Percentiles rank a stretch among this genome's conserved stretches.
Conservation (phyloP, 768 basidiomycete genomes). For the Neoboletus subvelutipes region DNA sequence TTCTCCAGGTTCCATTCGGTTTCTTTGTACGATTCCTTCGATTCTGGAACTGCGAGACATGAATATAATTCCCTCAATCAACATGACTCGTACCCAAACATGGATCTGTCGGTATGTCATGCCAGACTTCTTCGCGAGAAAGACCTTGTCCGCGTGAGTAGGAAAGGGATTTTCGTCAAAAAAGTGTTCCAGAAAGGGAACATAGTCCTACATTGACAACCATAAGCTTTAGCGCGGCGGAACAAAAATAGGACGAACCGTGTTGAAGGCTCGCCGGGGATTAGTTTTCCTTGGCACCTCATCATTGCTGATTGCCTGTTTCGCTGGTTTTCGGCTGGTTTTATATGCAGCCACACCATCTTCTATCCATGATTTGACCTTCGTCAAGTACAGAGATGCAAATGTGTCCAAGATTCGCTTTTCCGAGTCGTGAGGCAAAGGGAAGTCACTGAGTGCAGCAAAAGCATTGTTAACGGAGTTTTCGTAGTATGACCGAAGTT, state of each 20-base stretch:
- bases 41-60: slow-evolving; percentile 1
- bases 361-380: neutral
- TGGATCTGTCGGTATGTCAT: slow-evolving; percentile 7
- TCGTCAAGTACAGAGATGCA: neutral
- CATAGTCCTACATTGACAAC: neutral
- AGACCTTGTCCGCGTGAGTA: neutral
- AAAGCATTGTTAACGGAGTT: neutral
- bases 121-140: slow-evolving; percentile 2
- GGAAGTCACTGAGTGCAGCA: neutral
- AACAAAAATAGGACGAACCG: neutral
- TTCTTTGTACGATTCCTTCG: slow-evolving; percentile 3
- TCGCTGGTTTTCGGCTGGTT: neutral
- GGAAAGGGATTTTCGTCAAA: slow-evolving; percentile 3
- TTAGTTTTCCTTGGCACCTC: neutral
- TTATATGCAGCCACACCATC: neutral
- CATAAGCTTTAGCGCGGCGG: neutral
- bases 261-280: neutral
- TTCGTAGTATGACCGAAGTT: slow-evolving; percentile 1
- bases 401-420: neutral
- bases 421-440: neutral
- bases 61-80: neutral
- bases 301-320: neutral
- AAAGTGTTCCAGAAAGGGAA: slow-evolving; percentile 2
- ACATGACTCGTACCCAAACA: neutral
- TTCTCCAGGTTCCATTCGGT: neutral